Evolutionary conservation across 2,329 filamentous ascomycete species (phyloP).

Genomic region (Westerdykella aurantiaca): DNA sequence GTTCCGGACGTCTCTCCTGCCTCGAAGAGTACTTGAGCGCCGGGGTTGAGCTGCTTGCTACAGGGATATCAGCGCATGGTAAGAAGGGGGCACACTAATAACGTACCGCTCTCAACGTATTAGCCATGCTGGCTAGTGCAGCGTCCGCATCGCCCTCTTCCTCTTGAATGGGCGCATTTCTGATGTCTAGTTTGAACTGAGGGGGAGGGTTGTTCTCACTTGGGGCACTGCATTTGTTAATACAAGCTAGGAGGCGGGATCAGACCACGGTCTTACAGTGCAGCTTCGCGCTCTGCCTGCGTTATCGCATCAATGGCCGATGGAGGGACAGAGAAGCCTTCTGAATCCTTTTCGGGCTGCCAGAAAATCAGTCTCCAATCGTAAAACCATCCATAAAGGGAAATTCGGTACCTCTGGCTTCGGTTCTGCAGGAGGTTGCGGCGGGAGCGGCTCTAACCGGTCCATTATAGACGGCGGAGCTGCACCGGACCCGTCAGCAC

Average conservation of each 20-base stretch:
- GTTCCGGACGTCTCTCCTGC: constrained; percentile 84
- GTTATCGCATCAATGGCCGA: constrained; percentile 57
- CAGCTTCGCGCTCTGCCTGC: constrained; percentile 62
- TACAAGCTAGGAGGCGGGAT: background rate
- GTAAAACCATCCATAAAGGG: background rate
- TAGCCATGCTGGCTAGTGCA: constrained; percentile 69
- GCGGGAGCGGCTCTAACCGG: constrained; percentile 33
- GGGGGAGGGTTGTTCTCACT: constrained; percentile 34
- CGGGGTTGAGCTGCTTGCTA: constrained; percentile 53
- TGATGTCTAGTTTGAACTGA: constrained; percentile 72
- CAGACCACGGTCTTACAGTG: constrained; percentile 20
- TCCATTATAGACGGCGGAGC: constrained; percentile 31
- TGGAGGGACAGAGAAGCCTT: constrained; percentile 70
- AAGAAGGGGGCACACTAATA: background rate
- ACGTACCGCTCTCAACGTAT: constrained; percentile 57
- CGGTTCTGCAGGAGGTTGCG: constrained; percentile 18
- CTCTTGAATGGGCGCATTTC: constrained; percentile 70
- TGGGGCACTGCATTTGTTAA: constrained; percentile 4
- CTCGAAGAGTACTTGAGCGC: constrained; percentile 67
- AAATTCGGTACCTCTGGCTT: constrained; percentile 21
- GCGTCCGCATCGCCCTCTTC: constrained; percentile 69
- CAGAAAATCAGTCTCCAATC: background rate
- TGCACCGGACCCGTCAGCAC: constrained; percentile 22
- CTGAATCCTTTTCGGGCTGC: constrained; percentile 57
- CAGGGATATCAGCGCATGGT: constrained; percentile 14